Evolutionary conservation across 2,329 filamentous ascomycete species (phyloP).

Genomic region (Talaromyces sp.): DNA sequence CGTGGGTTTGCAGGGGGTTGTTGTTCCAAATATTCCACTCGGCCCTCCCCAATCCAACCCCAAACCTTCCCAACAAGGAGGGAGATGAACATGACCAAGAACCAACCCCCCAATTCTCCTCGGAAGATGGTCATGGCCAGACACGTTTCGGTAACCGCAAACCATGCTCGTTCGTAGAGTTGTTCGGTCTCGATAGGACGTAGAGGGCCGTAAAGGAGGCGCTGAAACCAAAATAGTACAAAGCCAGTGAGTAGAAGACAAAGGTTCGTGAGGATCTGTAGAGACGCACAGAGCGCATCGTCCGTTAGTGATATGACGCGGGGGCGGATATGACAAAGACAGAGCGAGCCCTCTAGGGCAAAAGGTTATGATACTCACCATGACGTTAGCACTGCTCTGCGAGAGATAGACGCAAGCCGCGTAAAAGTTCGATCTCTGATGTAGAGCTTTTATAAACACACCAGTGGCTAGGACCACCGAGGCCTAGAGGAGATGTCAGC

Average conservation of each 20-base stretch:
- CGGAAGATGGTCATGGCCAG: constrained; percentile 98
- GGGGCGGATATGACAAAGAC: background rate
- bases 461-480: constrained; percentile 82
- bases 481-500: constrained; percentile 53
- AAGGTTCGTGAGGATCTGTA: constrained; percentile 85
- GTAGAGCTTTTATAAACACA: constrained; percentile 86
- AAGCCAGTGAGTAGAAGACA: constrained; percentile 78
- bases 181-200: constrained; percentile 96
- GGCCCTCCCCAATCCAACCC: constrained; percentile 96
- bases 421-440: constrained; percentile 97
- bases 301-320: constrained; percentile 9
- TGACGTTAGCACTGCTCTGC: constrained; percentile 92
- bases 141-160: constrained; percentile 94
- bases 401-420: constrained; percentile 95
- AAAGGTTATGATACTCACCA: constrained; percentile 60
- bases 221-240: constrained; percentile 83
- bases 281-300: constrained; percentile 6
- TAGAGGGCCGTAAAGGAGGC: constrained; percentile 84
- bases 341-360: background rate
- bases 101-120: constrained; percentile 92
- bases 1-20: constrained; percentile 87
- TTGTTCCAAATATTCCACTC: constrained; percentile 92
- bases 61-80: constrained; percentile 94
- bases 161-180: constrained; percentile 97
- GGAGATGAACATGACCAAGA: constrained; percentile 93